Base-by-base conservation (phyloP, 805 yeast genomes). In the Hanseniaspora valbyensis region DNA sequence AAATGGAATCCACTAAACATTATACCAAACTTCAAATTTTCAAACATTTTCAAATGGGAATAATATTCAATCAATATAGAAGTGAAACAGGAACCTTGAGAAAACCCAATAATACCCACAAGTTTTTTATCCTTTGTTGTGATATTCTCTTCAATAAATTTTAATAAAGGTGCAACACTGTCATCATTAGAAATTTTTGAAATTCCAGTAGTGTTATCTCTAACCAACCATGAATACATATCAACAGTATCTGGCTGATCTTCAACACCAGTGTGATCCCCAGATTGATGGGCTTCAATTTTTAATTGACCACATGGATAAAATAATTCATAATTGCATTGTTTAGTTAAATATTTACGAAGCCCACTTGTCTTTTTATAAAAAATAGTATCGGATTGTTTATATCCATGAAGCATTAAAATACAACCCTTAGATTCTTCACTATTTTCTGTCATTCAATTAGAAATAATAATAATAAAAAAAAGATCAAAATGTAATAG, bases 11-110 rank as follows among this genome's bases (percentile, higher is more conserved):
- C 95, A 18, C 89, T 77, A 61, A 83, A 89, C 38, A 84, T 66
- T 4, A 89, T 68, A 10, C 77, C 86, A 62, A 86, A 89, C 59
- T 81, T 76, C 54, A 89, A 53, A 16, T 57, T 46, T 46, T 55
- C 57, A 29, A 54, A 52, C 55, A 55, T 52, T 61, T 74, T 54
- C 29, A 64, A 49, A 37, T 56, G 54, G 66, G 78, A 75, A 32
- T 74, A 68, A 53, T 76, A 72, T 42, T 82, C 71, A 22, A 82
- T 61, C 13, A 84, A 63, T 4, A 84, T 60, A 1, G 72, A 95
- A 0, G 81, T 79, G 22, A 89, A 64, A 0, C 89, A 94, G 2
- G 95, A 94, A 45, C 98, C 98, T 66, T 92, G 97, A 24, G 94
- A 81, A 60, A 90, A 90, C 0, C 96, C 96, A 39, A 90, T 63